Evolutionary conservation across 2,329 filamentous ascomycete species (phyloP).

Genomic region (Claviceps paspali): DNA sequence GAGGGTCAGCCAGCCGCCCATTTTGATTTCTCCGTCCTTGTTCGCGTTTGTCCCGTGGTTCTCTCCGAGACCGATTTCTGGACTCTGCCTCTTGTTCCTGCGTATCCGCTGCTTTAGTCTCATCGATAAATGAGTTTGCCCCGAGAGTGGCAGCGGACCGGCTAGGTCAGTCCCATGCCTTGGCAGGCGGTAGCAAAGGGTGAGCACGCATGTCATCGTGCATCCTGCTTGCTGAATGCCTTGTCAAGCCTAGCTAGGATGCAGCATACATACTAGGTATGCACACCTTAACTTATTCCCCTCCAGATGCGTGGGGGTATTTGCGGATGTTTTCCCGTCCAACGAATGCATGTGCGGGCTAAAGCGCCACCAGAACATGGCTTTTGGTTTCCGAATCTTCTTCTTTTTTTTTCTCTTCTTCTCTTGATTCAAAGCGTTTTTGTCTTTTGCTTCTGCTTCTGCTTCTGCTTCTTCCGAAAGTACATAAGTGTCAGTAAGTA

Average conservation of each 20-base stretch:
- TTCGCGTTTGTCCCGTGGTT: neutral
- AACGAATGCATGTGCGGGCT: neutral
- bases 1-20: conserved; percentile 9
- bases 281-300: neutral
- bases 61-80: conserved; percentile 2
- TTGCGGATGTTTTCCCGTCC: neutral
- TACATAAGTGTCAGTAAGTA: too few species aligned
- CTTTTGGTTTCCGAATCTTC: too few species aligned
- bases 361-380: too few species aligned
- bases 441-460: too few species aligned
- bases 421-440: too few species aligned
- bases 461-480: too few species aligned
- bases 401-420: too few species aligned
- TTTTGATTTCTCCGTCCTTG: neutral
- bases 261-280: too few species aligned
- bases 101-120: conserved; percentile 1
- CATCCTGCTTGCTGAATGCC: neutral
- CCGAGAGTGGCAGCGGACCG: neutral
- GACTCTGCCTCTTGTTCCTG: conserved; percentile 2
- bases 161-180: neutral
- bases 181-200: neutral
- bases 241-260: neutral
- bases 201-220: neutral
- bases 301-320: neutral
- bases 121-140: neutral